Evolutionary conservation across 441 rosid genomes (phyloP), one percentile per base, ranked within the genome.

Genomic region (Gossypium aridum): DNA sequence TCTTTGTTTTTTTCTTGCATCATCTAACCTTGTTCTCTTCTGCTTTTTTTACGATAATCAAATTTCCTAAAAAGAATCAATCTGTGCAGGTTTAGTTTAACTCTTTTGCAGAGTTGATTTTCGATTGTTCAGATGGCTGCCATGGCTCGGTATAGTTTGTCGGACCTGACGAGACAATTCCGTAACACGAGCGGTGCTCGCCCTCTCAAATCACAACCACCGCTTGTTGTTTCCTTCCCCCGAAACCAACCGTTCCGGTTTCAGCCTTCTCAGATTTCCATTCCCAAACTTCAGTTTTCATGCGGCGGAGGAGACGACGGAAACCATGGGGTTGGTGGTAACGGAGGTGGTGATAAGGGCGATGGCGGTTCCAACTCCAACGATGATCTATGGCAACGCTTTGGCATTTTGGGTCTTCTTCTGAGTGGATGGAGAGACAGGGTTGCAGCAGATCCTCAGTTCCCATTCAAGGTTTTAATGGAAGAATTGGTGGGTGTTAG

Each of bases 381-480:
- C 13, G 71, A 75, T 31, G 64, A 80, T 59, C 69, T 86, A 55
- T 79, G 87, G 59, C 76, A 83, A 70, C 88, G 86, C 25, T 77
- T 88, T 31, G 97, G 97, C 65, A 71, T 88, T 74, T 45, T 84
- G 49, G 87, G 82, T 4, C 34, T 84, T 14, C 79, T 84, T 37
- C 64, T 82, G 14, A 66, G 81, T 63, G 99, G 99, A 28, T 93
- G 99, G 99, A 83, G 97, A 78, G 86, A 93, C 1, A 81, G 99
- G 64, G 99, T 92, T 3, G 90, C 95, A 10, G 99, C 99, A 0
- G 99, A 96, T 83, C 86, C 98, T 2, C 98, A 96, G 59, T 96
- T 96, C 72, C 94, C 97, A n/a, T 96, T 93, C 79, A 96, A 96
- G 84, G 98, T 93, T 22, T 75, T 96, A 61, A 96, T 96, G 98